Evolutionary conservation across 768 basidiomycete genomes (phyloP), one percentile per base, ranked within the genome.

Genomic region (Lentinula edodes): DNA sequence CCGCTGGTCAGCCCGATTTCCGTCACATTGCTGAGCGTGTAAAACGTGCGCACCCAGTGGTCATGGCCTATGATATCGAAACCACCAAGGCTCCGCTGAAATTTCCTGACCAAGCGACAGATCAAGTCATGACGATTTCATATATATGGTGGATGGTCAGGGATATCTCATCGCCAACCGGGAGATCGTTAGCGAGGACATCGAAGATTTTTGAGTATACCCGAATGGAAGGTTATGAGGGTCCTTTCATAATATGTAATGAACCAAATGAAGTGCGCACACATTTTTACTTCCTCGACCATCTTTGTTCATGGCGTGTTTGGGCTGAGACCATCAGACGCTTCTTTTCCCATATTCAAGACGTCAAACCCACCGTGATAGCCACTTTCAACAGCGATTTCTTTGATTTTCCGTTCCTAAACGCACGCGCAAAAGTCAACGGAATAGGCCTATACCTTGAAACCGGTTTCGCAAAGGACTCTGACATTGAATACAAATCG

Each of bases 81-180:
- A 95, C 93, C 16, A 96, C 95, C 1, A 99, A 99, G 76, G 90
- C 93, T n/a, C 96, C 97, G n/a, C 85, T 98, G 68, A 98, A 98
- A 74, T 98, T 98, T 70, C 96, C 97, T 0, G 97, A 98, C 76
- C 90, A 95, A 66, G 84, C 86, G 6, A 88, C 93, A 28, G 97
- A 98, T 77, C 95, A 98, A 71, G 94, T 99, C 68, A 99, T 99
- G 96, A 99, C 98, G 97, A 98, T 99, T 65, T 99, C 97, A n/a
- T n/a, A 48, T 99, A 98, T 75, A 98, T 99, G 95, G 80, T 99
- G n/a, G 97, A 99, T 71, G 96, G 95, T 0, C 93, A 95, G 72
- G 97, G 97, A 0, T 99, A 91, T 70, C 84, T 99, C 63, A 98
- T 99, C 73, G 97, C 94, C 20, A 98, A 98, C 68, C 83, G 97